Base-by-base conservation (phyloP, 495 filamentous ascomycete species). In the Neurospora sp. region DNA sequence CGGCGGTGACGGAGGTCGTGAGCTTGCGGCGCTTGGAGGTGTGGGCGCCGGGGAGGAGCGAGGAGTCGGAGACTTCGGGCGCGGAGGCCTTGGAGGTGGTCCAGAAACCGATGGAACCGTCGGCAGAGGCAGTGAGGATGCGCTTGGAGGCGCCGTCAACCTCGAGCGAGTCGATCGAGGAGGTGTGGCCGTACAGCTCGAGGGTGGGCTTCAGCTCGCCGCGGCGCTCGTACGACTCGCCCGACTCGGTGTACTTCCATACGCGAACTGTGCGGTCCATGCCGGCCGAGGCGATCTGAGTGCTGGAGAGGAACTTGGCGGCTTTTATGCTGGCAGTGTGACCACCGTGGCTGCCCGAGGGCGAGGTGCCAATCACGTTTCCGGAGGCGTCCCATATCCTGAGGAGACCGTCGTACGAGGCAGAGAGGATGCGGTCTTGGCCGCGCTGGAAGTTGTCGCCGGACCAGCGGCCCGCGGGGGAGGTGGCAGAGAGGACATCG, bases 371-470 rank as follows among this genome's bases (percentile, higher is more conserved):
- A 70, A 97, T 82, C 1, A 90, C 85, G 74, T 94, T 88, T 5
- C 92, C 94, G 2, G 92, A 94, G 81, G 89, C 89, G 77, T 96
- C 91, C 95, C 96, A 98, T 77, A 98, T 86, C 69, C 93, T 85
- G 46, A 97, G 81, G 11, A 96, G 79, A 31, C 95, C 95, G 79
- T 99, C 96, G 79, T 96, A 98, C 40, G 92, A 93, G 12, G 89
- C 94, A 1, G 93, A 94, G n/a, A 97, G 82, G 71, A 98, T 91
- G 53, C 93, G 85, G 35, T 85, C 83, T 44, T 83, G 82, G 70
- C 83, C 82, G 72, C 79, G 70, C 75, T 81, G 76, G 80, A 87
- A 77, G 71, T 75, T 74, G 69, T 81, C 73, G 79, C 81, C 79
- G 20, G 79, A 81, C 88, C 88, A 90, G 59, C 81, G 82, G 27